Evolutionary conservation across 106 monocot species (phyloP), one percentile per base, ranked within the genome.

Genomic region (Allium cepa): DNA sequence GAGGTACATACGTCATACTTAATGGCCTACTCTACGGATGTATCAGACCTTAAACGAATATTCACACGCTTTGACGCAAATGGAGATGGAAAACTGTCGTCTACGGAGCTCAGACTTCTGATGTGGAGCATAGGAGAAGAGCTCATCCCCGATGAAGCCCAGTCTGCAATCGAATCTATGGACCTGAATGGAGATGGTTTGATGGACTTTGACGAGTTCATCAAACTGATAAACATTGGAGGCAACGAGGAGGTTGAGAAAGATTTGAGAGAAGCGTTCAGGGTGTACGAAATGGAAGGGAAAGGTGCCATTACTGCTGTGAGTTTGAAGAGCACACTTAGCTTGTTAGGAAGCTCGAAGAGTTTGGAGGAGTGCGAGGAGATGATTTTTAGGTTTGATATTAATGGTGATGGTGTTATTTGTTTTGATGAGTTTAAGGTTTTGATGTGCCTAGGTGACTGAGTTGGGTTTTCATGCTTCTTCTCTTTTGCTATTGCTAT

Each of bases 251-350:
- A 45, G 8, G 74, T 11, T 0, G 87, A 81, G 47, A 71, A 28
- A n/a, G 83, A 86, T 66, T 72, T 94, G 60, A 77, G 62, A 62
- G 89, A 84, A 67, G 86, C 93, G 3, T 95, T 95, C 73, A 50
- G 70, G 17, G 77, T 88, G 77, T 95, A 91, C 69, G 94, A 26
- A 27, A 61, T 60, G 53, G 61, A 77, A 17, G 78, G 75, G 12
- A 55, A 56, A 12, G 87, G 76, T 2, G 71, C 22, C 57, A 84
- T 87, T 46, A 87, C 83, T 4, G 67, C 77, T 4, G 74, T 59
- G 68, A 87, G 87, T 62, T 62, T 88, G 47, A 64, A 47, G 53
- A 11, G 83, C 69, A 80, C 65, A 77, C 68, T 87, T 4, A 53
- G 66, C 4, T 52, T 57, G 55, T 69, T 87, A 10, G 83, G 87